Evolutionary conservation across 225 moss, liverwort and hornwort genomes (phyloP), one percentile per base, ranked within the genome.

Genomic region (Pseudoscleropodium purum): DNA sequence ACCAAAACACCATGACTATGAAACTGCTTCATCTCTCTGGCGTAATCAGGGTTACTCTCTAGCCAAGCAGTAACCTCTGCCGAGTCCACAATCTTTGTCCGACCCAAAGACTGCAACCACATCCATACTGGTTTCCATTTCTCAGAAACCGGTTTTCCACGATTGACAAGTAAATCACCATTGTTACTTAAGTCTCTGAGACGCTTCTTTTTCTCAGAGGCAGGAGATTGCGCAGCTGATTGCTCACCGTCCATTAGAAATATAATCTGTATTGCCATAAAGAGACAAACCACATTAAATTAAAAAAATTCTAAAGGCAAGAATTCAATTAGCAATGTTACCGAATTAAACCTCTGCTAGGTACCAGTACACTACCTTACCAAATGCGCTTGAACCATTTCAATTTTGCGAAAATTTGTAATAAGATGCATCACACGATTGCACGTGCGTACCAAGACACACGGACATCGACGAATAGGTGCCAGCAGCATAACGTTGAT

Each of bases 111-210:
- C 83, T 96, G 93, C 87, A 98, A 90, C 98, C 98, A 97, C 36
- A 91, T 92, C 93, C 97, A 98, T 37, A 95, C 96, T 75, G 98
- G 98, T 91, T 95, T 96, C 98, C 98, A 98, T 81, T 98, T 97
- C 90, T 95, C 94, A 31, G 96, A 95, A 20, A 97, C 95, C n/a
- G 97, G 98, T 67, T 98, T 98, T 33, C 96, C 97, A 60, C 94
- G 92, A 83, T 82, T 90, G 57, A 89, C 89, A 89, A 88, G 51
- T 49, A 84, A 31, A 14, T 87, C 87, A 18, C 84, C 90, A 63
- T 51, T 77, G 61, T 86, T 90, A 57, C 75, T 87, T 49, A 90
- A 67, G 81, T 92, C 91, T 85, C 90, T 92, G 34, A 89, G 85
- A 61, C 91, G 88, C 87, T 91, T 94, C 87, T 92, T 90, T 81